phyloP scores from a whole-genome alignment of 352 stramenopile species.

The Globisporangium nagaii region DNA sequence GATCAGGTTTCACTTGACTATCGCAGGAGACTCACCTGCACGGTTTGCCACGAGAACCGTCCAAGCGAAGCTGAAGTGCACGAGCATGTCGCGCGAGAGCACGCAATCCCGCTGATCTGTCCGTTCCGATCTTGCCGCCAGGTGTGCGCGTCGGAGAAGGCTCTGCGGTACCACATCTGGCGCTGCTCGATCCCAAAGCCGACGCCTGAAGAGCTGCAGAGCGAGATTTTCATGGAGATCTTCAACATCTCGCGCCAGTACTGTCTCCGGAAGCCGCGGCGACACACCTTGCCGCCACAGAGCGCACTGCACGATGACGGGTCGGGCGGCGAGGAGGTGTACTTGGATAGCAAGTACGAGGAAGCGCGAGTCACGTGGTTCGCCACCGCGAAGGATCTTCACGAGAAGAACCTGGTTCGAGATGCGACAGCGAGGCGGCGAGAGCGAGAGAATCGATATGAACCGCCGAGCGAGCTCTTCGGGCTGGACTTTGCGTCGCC shows the following conservation, averaged over 20 bases:
- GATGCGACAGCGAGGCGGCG: constrained; percentile 16
- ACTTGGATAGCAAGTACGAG: constrained; percentile 59
- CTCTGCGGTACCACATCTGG: constrained; percentile 74
- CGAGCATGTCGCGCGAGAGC: constrained; percentile 51
- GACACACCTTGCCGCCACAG: constrained; percentile 27
- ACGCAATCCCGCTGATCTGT: constrained; percentile 66
- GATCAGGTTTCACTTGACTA: constrained; percentile 22
- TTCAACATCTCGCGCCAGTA: constrained; percentile 73
- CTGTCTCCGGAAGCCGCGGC: constrained; percentile 58
- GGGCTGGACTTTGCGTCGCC: constrained; percentile 61
- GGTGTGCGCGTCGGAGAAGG: constrained; percentile 58
- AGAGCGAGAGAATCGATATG: constrained; percentile 36
- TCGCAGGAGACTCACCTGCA: constrained; percentile 42
- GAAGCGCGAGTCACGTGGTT: constrained; percentile 47
- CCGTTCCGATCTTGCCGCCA: constrained; percentile 64
- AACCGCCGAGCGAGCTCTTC: constrained; percentile 30
- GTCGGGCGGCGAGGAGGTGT: constrained; percentile 43
- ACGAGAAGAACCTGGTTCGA: constrained; percentile 36
- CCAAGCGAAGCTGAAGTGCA: constrained; percentile 23
- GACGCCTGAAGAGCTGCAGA: constrained; percentile 48
- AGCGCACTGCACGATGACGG: constrained; percentile 15
- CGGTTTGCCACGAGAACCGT: constrained; percentile 27
- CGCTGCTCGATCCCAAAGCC: constrained; percentile 51
- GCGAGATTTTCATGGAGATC: constrained; percentile 66
- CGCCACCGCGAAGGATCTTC: constrained; percentile 21